A percentile compares a stretch with the other conserved stretches of the same genome.
These are phyloP conservation scores for Backusella luteola DNA, from an alignment of 192 early-diverging fungal species.

Conservation along the genomic window DNA sequence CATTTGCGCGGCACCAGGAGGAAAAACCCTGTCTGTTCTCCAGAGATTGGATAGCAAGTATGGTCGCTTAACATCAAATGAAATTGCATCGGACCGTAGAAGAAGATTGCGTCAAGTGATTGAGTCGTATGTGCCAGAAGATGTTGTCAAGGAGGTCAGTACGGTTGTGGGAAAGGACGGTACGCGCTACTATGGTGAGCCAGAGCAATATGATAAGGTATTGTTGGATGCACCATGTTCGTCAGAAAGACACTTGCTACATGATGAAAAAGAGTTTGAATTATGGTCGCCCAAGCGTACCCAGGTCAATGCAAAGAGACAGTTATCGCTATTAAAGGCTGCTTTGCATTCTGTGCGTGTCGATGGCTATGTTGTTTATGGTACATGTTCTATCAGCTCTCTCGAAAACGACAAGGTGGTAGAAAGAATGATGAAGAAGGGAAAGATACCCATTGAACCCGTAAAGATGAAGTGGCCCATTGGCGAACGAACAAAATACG, in stretches of 20 bases:
- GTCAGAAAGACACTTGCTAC: slow-evolving; percentile 50
- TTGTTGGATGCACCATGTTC: slow-evolving; percentile 57
- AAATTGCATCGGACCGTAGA: slow-evolving; percentile 39
- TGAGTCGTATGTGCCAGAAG: slow-evolving; percentile 40
- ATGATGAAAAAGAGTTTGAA: slow-evolving; percentile 39
- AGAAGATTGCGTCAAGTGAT: slow-evolving; percentile 44
- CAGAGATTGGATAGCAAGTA: slow-evolving; percentile 36
- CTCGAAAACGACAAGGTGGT: slow-evolving; percentile 49
- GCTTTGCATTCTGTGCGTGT: slow-evolving; percentile 36
- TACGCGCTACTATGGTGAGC: slow-evolving; percentile 13
- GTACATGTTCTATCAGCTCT: slow-evolving; percentile 50
- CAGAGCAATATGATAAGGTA: slow-evolving; percentile 41
- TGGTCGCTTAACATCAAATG: slow-evolving; percentile 44
- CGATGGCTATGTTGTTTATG: slow-evolving; percentile 48
- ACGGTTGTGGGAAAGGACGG: slow-evolving; percentile 20
- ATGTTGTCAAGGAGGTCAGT: slow-evolving; percentile 20
- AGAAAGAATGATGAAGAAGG: slow-evolving; percentile 41
- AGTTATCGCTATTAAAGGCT: slow-evolving; percentile 35
- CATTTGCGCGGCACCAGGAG: slow-evolving; percentile 56
- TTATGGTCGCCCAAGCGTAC: slow-evolving; percentile 44
- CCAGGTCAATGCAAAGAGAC: slow-evolving; percentile 39
- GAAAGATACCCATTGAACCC: slow-evolving; percentile 30
- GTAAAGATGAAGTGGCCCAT: slow-evolving; percentile 37
- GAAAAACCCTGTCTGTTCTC: slow-evolving; percentile 47
- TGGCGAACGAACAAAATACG: slow-evolving; percentile 48